Base-by-base conservation (phyloP, 371 early-diverging fungal species). In the Mucor plumbeus region DNA sequence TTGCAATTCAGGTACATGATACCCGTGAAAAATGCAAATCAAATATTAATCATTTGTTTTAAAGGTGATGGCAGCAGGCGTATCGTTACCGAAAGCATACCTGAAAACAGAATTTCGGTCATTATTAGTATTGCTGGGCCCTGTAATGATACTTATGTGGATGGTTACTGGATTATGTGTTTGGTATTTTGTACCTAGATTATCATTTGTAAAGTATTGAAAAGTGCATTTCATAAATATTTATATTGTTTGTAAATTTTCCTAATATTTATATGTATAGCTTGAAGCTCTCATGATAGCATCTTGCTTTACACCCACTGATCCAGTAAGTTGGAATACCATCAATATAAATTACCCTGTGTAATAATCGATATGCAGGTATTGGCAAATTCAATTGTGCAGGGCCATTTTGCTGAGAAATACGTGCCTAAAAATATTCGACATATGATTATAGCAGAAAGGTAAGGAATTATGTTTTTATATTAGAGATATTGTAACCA, bases 351-450 rank as follows among this genome's bases (percentile, higher is more conserved):
- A 21, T 26, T 26, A 26, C 26, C 2, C 0, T 19, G 21, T 48
- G 19, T 48, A 9, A 43, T 44, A n/a, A n/a, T 17, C 17, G 7
- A 58, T 17, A 38, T 34, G 11, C 62, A 85, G 85, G 79, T 99
- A 7, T 75, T 99, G 59, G 93, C 97, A 62, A 95, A 94, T 81
- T 91, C 94, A 2, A 92, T 98, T 19, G 90, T 98, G 9, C 95
- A 95, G 71, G 98, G 99, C 14, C 84, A 89, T 56, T 98, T 97
- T 86, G 97, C 99, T 1, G 95, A 95, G 68, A 87, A 87, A 61
- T 87, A 95, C 61, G 92, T 99, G 10, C 94, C 97, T 0, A 65
- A 75, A 10, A 74, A 91, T 48, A 82, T 98, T 13, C 91, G 98
- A 33, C 75, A 94, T 61, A 76, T 98, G 8, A 76, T 99, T 17